Percentiles rank a stretch among this genome's conserved stretches.
Conservation (phyloP, 768 basidiomycete species). For the Russula emetica region DNA sequence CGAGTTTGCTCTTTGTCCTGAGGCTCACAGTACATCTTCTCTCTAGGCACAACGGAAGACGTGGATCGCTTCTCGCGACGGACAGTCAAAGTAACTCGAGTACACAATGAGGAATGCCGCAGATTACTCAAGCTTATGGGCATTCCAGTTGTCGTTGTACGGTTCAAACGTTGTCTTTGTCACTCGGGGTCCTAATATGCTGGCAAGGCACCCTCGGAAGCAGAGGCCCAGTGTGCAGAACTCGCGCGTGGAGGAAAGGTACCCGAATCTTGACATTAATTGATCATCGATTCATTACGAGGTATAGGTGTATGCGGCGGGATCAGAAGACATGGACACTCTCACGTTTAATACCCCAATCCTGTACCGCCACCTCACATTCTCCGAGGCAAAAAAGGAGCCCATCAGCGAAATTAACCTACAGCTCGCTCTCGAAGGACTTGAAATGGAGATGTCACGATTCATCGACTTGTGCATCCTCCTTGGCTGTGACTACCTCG, state of each 20-base stretch:
- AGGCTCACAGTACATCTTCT: background rate
- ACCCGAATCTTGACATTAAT: slow-evolving; percentile 4
- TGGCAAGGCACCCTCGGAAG: slow-evolving; percentile 90
- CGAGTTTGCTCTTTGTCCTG: background rate
- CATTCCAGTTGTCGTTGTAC: slow-evolving; percentile 87
- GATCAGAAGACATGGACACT: slow-evolving; percentile 99
- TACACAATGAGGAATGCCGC: slow-evolving; percentile 95
- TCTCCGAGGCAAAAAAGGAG: slow-evolving; percentile 95
- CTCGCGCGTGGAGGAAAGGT: slow-evolving; percentile 95
- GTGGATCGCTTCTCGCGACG: slow-evolving; percentile 85
- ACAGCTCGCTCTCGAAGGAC: slow-evolving; percentile 74
- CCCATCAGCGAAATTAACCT: slow-evolving; percentile 93
- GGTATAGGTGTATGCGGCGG: slow-evolving; percentile 85
- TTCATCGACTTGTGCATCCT: slow-evolving; percentile 96
- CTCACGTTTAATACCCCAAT: slow-evolving; percentile 92
- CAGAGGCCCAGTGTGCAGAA: slow-evolving; percentile 98
- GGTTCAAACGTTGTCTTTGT: slow-evolving; percentile 32
- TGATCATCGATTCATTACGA: slow-evolving; percentile 1
- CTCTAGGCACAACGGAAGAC: slow-evolving; percentile 77
- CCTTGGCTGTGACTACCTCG: slow-evolving; percentile 96
- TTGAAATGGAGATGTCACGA: slow-evolving; percentile 93
- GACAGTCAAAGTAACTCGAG: slow-evolving; percentile 89
- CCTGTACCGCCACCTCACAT: slow-evolving; percentile 91
- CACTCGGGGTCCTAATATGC: slow-evolving; percentile 1
- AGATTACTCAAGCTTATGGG: slow-evolving; percentile 90